phyloP scores from a whole-genome alignment of 2,329 filamentous ascomycete species.

The Atkinsonella hypoxylon region DNA sequence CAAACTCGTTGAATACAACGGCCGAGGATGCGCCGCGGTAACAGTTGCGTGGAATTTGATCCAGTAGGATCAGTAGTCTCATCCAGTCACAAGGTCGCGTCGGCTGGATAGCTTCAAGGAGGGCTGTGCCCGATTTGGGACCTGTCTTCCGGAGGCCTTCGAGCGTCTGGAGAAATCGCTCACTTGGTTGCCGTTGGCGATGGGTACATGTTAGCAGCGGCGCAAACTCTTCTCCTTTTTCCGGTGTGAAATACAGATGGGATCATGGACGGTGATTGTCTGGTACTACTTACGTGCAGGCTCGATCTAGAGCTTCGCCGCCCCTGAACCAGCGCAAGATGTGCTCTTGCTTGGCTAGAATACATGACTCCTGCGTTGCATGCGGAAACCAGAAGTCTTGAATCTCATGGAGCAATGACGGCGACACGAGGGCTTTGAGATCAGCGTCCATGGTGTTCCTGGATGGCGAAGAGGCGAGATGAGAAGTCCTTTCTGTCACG shows the following conservation, averaged over 20 bases:
- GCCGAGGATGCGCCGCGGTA: conserved; percentile 36
- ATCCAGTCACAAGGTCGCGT: conserved; percentile 27
- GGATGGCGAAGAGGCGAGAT: not conserved
- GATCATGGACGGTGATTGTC: not conserved
- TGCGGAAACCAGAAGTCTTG: conserved; percentile 28
- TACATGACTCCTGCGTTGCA: conserved; percentile 13
- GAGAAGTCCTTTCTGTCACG: not conserved
- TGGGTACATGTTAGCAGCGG: not conserved
- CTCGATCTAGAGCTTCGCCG: conserved; percentile 21
- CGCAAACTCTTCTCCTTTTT: not conserved
- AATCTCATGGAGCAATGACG: conserved; percentile 18
- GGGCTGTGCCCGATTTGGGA: conserved; percentile 16
- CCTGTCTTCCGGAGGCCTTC: conserved; percentile 20
- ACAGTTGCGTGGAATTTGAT: conserved; percentile 51
- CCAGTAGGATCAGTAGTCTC: conserved; percentile 43
- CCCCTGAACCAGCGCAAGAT: conserved; percentile 23
- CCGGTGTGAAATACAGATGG: not conserved
- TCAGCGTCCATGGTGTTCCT: not conserved
- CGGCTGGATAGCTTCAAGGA: conserved; percentile 18
- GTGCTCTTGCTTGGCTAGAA: conserved; percentile 16
- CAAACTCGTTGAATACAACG: conserved; percentile 41
- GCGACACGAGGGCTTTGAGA: conserved; percentile 15
- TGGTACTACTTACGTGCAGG: conserved; percentile 21
- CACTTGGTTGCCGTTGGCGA: conserved; percentile 13
- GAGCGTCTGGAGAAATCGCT: conserved; percentile 20